Base-by-base conservation (phyloP, 305 asterid genomes). In the Solanum aculeatissimum region DNA sequence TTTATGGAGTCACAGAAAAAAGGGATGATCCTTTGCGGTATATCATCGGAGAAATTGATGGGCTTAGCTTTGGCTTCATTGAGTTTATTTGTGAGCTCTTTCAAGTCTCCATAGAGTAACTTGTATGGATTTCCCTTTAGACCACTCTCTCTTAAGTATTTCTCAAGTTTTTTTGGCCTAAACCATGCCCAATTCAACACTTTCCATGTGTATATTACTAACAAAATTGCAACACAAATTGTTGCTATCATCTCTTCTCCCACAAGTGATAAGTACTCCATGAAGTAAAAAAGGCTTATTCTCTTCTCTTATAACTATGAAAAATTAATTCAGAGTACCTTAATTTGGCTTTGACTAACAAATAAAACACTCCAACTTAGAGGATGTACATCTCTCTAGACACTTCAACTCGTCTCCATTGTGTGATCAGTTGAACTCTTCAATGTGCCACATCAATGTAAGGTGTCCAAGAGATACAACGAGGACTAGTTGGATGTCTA, bases 51-150 rank as follows among this genome's bases (percentile, higher is more conserved):
- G 55, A 89, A 83, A 42, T 79, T 57, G 55, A 91, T 88, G 2
- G 93, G 89, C 43, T 86, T 87, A 21, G 88, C 68, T 14, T 83
- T 84, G 12, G 93, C 92, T 71, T 85, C 83, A 83, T 78, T 81
- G 2, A 7, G 2, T 69, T 74, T 84, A 54, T n/a, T 65, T 35
- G 18, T 11, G 16, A 84, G 65, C 38, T 91, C 90, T 6, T 83
- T 86, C 25, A 63, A 23, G 80, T 91, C 91, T 68, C 93, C 93
- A 57, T 62, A 38, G 45, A 89, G 14, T 4, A 86, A 13, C 79
- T 58, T 86, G 86, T 89, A 90, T 4, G 82, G 58, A 74, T 81
- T 89, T 62, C 91, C 93, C 3, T 66, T 66, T 3, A 88, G 80
- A 35, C 91, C 93, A 40, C 83, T 91, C 4, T 82, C 58, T 79